phyloP scores from a whole-genome alignment of 2,329 filamentous ascomycete genomes.

The Pseudocercospora musae region DNA sequence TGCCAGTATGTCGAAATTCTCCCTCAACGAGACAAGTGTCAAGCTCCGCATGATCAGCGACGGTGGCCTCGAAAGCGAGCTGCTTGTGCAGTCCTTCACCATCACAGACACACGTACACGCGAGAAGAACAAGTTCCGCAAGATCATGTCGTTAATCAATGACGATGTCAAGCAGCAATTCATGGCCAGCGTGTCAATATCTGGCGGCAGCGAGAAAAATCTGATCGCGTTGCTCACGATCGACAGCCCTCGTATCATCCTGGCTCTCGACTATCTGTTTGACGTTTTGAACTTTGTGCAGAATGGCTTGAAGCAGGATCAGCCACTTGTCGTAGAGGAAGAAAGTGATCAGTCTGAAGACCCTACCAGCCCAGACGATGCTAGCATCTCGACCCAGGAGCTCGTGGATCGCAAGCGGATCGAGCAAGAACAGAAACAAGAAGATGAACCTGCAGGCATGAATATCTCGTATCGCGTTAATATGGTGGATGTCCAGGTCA shows the following conservation, averaged over 20 bases:
- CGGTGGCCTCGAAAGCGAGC: constrained; percentile 84
- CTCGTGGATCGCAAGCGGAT: constrained; percentile 24
- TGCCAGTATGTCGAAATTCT: constrained; percentile 88
- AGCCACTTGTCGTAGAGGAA: constrained; percentile 61
- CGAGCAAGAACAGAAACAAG: constrained; percentile 30
- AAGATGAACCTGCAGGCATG: constrained; percentile 53
- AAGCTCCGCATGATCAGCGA: constrained; percentile 94
- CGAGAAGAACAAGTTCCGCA: constrained; percentile 92
- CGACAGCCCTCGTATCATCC: constrained; percentile 90
- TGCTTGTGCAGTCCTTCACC: constrained; percentile 90
- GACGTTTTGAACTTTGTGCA: constrained; percentile 81
- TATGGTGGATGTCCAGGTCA: constrained; percentile 92
- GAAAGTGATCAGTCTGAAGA: constrained; percentile 45
- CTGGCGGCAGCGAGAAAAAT: constrained; percentile 74
- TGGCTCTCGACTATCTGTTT: constrained; percentile 93
- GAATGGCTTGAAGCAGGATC: constrained; percentile 58
- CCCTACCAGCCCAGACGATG: constrained; percentile 55
- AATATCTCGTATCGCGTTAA: constrained; percentile 86
- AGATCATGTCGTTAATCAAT: constrained; percentile 97
- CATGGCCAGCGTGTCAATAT: constrained; percentile 95
- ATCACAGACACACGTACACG: constrained; percentile 86
- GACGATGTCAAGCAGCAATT: constrained; percentile 90
- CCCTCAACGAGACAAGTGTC: constrained; percentile 84
- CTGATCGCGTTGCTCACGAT: constrained; percentile 89
- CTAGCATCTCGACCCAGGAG: constrained; percentile 34